phyloP scores from a whole-genome alignment of 148 eudicot genomes.

The Fagopyrum esculentum region DNA sequence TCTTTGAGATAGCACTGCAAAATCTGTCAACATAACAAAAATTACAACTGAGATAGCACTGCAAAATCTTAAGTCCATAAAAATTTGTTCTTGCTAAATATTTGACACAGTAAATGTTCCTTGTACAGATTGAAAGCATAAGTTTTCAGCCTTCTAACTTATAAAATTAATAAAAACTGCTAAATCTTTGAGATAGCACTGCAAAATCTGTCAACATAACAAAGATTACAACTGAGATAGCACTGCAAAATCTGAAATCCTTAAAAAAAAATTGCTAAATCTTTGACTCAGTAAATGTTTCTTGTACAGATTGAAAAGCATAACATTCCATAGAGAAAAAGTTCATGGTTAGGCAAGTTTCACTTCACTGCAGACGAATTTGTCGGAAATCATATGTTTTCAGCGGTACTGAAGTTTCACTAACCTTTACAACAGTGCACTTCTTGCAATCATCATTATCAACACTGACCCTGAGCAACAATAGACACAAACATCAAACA shows the following conservation, averaged over 20 bases:
- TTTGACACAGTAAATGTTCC: neutral
- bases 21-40: neutral
- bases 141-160: too few species aligned
- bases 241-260: neutral
- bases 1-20: neutral
- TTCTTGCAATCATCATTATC: conserved; percentile 60
- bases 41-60: neutral
- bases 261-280: neutral
- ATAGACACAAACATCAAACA: neutral
- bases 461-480: conserved; percentile 60
- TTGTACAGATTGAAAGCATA: too few species aligned
- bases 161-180: neutral
- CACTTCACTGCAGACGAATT: neutral
- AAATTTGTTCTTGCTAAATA: neutral
- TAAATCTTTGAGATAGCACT: neutral
- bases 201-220: neutral
- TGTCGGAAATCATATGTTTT: neutral
- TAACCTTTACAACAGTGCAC: conserved; percentile 86
- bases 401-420: neutral
- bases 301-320: too few species aligned
- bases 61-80: neutral
- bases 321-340: too few species aligned
- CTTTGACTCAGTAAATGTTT: neutral
- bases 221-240: neutral
- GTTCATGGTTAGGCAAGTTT: too few species aligned